Evolutionary conservation across 176 grass and related monocot species (phyloP).

Genomic region (Dendrocalamus sinicus): DNA sequence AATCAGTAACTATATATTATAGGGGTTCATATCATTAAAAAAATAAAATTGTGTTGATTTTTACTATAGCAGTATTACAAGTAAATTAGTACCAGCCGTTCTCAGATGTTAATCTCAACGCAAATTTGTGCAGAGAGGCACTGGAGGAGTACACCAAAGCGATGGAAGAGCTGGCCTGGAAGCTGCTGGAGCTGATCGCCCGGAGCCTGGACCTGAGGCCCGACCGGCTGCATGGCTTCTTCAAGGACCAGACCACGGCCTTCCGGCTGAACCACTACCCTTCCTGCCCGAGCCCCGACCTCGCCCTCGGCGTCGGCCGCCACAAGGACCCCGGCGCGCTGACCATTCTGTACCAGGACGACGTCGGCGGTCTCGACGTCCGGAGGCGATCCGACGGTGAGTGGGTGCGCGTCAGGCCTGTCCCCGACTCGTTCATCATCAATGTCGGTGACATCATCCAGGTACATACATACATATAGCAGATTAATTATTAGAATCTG

Average conservation of each 20-base stretch:
- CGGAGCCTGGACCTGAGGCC: conserved; percentile 59
- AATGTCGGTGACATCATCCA: conserved; percentile 82
- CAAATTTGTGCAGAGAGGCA: conserved; percentile 43
- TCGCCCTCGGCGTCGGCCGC: conserved; percentile 78
- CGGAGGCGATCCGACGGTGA: conserved; percentile 65
- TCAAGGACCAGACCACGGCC: conserved; percentile 62
- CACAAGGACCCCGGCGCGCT: conserved; percentile 87
- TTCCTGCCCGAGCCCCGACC: conserved; percentile 77
- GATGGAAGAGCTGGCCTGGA: conserved; percentile 59
- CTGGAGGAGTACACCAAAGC: conserved; percentile 58
- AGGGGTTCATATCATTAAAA: no score
- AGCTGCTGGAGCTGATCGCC: conserved; percentile 74
- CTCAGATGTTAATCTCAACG: not conserved
- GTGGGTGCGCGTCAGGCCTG: conserved; percentile 77
- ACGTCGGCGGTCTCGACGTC: conserved; percentile 78
- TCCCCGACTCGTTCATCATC: conserved; percentile 65
- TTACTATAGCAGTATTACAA: no score
- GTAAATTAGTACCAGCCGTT: not conserved
- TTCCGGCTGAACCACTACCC: conserved; percentile 89
- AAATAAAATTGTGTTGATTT: no score
- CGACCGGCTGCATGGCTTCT: conserved; percentile 67
- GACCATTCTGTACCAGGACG: conserved; percentile 84
- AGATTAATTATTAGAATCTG: no score
- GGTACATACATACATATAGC: conserved; percentile 19
- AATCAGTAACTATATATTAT: no score